Conservation (phyloP, 208 protist genomes). For the Acanthamoeba lugdunensis region DNA sequence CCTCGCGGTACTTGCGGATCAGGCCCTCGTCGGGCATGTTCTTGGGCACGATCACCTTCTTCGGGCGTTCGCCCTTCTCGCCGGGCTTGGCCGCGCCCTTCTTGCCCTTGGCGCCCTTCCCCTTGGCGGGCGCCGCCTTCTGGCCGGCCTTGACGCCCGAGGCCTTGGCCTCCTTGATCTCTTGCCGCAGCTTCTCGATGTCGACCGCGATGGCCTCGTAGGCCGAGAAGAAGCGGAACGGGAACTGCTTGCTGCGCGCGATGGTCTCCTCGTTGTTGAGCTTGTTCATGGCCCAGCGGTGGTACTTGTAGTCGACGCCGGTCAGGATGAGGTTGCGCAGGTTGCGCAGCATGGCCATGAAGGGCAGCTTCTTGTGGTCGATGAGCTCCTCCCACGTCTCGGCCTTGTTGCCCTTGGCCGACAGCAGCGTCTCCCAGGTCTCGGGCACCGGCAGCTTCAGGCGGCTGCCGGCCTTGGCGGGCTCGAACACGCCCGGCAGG, state of each 20-base stretch:
- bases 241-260: constrained; percentile 90
- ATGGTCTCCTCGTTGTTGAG: constrained; percentile 84
- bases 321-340: constrained; percentile 93
- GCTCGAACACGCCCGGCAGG: constrained; percentile 88
- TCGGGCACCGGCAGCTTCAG: constrained; percentile 92
- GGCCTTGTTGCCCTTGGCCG: constrained; percentile 91
- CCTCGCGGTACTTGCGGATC: constrained; percentile 83
- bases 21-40: constrained; percentile 76
- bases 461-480: constrained; percentile 86
- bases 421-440: constrained; percentile 93
- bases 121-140: constrained; percentile 25
- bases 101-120: constrained; percentile 24
- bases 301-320: constrained; percentile 85
- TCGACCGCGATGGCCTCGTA: constrained; percentile 88
- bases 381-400: constrained; percentile 93
- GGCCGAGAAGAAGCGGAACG: constrained; percentile 93
- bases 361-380: constrained; percentile 90
- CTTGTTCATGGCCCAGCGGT: constrained; percentile 81
- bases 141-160: constrained; percentile 6
- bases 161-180: constrained; percentile 30
- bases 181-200: constrained; percentile 33
- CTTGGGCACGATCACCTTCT: constrained; percentile 70
- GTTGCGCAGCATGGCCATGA: constrained; percentile 95
- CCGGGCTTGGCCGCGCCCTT: not conserved
- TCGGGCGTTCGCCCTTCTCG: constrained; percentile 8